Evolutionary conservation across 2,329 filamentous ascomycete genomes (phyloP).

Genomic region (Phoma sp.): DNA sequence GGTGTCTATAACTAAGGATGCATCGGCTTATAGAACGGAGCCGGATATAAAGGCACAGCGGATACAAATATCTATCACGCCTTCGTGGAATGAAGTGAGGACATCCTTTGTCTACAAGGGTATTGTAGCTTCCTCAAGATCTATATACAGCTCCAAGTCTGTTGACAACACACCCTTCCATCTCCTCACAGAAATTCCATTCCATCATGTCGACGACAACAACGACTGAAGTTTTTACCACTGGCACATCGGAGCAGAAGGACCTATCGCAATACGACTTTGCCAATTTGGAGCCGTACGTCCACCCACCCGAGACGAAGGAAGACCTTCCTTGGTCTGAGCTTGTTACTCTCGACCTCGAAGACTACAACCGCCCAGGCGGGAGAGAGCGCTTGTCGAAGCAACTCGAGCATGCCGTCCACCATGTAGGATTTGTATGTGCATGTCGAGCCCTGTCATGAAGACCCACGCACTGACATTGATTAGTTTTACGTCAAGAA

Average conservation of each 20-base stretch:
- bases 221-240: conserved; percentile 16
- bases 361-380: conserved; percentile 59
- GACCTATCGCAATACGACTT: conserved; percentile 41
- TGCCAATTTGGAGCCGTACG: conserved; percentile 44
- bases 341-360: conserved; percentile 63
- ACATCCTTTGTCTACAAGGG: not conserved
- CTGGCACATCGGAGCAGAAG: conserved; percentile 6
- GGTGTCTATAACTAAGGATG: not conserved
- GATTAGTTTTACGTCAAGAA: conserved; percentile 66
- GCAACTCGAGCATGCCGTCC: conserved; percentile 62
- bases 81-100: not conserved
- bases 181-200: not conserved
- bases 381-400: conserved; percentile 61
- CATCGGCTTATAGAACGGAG: not conserved
- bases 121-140: not conserved
- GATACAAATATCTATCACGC: conserved; percentile 1
- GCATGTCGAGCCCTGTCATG: not conserved
- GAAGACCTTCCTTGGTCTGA: conserved; percentile 60
- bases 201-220: conserved; percentile 31
- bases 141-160: not conserved
- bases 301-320: conserved; percentile 56
- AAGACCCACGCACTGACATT: too few species aligned
- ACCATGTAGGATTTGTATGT: conserved; percentile 52
- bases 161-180: not conserved
- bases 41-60: not conserved